Conservation (phyloP, 208 protist species). For the Herpetomonas samuelpessoai region DNA sequence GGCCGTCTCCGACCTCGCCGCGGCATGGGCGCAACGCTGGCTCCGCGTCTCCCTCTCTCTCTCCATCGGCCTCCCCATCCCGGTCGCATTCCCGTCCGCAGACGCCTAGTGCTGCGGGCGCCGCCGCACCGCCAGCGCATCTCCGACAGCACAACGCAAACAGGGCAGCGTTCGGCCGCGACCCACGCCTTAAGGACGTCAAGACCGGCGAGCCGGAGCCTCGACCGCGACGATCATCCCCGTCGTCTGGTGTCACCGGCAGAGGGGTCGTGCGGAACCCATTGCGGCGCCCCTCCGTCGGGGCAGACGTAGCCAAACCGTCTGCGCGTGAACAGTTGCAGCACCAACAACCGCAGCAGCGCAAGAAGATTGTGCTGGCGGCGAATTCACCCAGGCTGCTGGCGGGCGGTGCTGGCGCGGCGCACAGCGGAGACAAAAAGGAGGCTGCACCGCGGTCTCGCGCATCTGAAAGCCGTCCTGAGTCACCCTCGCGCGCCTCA, state of each 20-base stretch:
- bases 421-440: background rate
- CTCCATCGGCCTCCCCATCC: too few relatives aligned
- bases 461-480: too few relatives aligned
- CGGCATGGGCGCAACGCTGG: background rate
- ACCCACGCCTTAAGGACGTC: constrained; percentile 16
- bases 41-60: too few relatives aligned
- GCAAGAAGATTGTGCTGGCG: background rate
- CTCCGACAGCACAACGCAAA: background rate
- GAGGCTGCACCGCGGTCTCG: too few relatives aligned
- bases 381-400: background rate
- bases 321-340: background rate
- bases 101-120: background rate
- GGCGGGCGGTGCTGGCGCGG: background rate
- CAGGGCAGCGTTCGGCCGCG: constrained; percentile 21
- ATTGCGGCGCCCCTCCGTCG: background rate
- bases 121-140: background rate
- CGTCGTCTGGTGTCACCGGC: too few relatives aligned
- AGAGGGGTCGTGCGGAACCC: background rate
- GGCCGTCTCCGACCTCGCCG: background rate
- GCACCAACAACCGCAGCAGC: background rate
- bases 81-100: background rate
- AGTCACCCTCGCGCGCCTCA: too few relatives aligned
- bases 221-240: background rate
- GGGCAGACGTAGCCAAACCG: background rate
- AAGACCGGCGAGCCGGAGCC: background rate